Conservation (phyloP, 169 alveolate species). For the Besnoitia besnoiti region DNA sequence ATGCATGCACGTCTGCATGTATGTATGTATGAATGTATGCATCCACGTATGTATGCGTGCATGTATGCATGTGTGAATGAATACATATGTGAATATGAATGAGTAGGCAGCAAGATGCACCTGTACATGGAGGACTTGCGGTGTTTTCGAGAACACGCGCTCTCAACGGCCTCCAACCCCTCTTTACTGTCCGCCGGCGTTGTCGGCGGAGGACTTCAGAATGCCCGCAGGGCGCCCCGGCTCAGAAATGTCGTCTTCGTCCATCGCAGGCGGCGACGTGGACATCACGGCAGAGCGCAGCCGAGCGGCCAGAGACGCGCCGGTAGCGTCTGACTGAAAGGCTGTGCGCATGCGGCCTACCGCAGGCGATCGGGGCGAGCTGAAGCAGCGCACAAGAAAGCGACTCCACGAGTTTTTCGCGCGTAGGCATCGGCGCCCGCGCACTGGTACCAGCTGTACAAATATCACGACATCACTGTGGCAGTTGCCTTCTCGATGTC, state of each 20-base stretch:
- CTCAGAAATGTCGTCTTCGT: background rate
- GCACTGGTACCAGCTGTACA: too few species aligned
- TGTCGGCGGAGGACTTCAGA: background rate
- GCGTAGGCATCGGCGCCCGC: too few species aligned
- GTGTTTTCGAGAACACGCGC: background rate
- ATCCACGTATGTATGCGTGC: background rate
- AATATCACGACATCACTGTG: too few species aligned
- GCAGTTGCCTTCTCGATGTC: too few species aligned
- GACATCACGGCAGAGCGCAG: background rate
- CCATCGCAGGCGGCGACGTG: background rate
- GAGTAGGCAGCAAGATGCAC: background rate
- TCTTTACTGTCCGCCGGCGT: background rate
- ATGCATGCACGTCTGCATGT: background rate
- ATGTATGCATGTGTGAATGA: background rate
- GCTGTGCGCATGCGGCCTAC: background rate
- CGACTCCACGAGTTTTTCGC: too few species aligned
- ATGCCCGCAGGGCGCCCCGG: background rate
- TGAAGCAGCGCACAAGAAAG: too few species aligned
- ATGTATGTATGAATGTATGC: background rate
- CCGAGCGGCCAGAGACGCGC: background rate
- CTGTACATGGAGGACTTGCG: background rate
- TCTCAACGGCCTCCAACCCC: background rate
- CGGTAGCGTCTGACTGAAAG: background rate
- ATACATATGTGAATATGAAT: background rate
- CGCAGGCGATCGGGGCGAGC: too few species aligned